Base-by-base conservation (phyloP, 306 rosid genomes). In the Sophora flavescens region DNA sequence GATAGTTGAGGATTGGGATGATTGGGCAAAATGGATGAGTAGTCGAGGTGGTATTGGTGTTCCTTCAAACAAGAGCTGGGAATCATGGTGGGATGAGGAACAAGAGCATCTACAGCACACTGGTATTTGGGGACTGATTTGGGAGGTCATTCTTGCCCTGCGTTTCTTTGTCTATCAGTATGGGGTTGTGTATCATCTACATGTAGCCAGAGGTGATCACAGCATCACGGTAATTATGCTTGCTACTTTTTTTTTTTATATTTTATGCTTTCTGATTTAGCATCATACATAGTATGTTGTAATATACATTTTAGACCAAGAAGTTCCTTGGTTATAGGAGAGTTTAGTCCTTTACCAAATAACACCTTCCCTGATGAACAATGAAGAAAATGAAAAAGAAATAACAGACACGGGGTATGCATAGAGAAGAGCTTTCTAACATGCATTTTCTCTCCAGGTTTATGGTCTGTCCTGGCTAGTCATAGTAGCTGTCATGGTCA, bases 81-180 rank as follows among this genome's bases (percentile, higher is more conserved):
- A 95, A 79, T 95, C 99, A 2, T 95, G 99, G 99, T 95, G 99
- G 99, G 91, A 89, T 16, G 99, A 95, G 83, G 97, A 95, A 84
- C 99, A 95, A 26, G 97, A 95, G 76, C 99, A 95, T 85, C 83
- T 95, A 72, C 87, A 89, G 80, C 33, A 80, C 86, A 92, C 97
- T 62, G 97, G 97, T 35, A 0, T 82, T 18, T 33, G 78, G 38
- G 99, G 99, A 70, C 88, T 88, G 77, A 80, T 89, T 70, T 90
- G 91, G 92, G 99, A 95, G 86, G 79, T 90, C 45, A 10, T 88
- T 81, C 97, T 95, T 63, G 72, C 92, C 63, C 39, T 90, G 74
- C 97, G 99, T 79, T 95, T 92, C 89, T 89, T 95, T 66, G 41
- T 95, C 70, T 95, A 86, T 82, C 97, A 92, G 82, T 95, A 95